A percentile compares a stretch with the other conserved stretches of the same genome.
These are phyloP conservation scores for Populus tremula DNA, from an alignment of 345 rosid genomes.

Conservation along the genomic window DNA sequence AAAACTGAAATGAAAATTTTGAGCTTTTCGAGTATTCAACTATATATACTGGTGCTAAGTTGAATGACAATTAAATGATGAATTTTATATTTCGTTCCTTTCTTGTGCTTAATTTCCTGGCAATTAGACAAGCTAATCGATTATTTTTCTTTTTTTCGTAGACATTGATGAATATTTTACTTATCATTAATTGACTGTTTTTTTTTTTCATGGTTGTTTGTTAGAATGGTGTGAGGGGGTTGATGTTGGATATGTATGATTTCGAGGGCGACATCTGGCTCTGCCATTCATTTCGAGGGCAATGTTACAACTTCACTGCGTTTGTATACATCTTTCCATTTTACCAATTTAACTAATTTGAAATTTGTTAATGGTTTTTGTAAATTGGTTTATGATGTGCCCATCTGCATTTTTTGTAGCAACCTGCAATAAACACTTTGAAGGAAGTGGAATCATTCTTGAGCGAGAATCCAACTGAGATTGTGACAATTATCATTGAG, in stretches of 20 bases:
- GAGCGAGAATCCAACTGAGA: slow-evolving; percentile 72
- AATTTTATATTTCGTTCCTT: background rate
- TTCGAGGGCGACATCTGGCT: slow-evolving; percentile 86
- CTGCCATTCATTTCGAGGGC: slow-evolving; percentile 89
- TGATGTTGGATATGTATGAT: slow-evolving; percentile 98
- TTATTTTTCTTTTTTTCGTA: background rate
- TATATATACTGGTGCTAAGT: background rate
- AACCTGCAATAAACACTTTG: slow-evolving; percentile 85
- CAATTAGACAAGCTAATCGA: background rate
- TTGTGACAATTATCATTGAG: slow-evolving; percentile 84
- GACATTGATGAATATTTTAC: background rate
- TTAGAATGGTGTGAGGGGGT: slow-evolving; percentile 94
- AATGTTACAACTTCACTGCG: slow-evolving; percentile 96
- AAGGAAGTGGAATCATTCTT: slow-evolving; percentile 87
- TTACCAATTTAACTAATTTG: slow-evolving; percentile 7
- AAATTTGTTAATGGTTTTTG: background rate
- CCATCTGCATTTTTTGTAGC: slow-evolving; percentile 41
- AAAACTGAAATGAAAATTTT: background rate
- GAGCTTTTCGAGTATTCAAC: background rate
- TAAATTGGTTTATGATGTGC: slow-evolving; percentile 6
- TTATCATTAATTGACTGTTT: background rate
- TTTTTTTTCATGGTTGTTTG: slow-evolving; percentile 23
- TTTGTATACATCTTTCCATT: slow-evolving; percentile 51
- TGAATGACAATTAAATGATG: background rate
- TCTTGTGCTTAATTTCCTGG: slow-evolving; percentile 2